Base-by-base conservation (phyloP, 2,329 filamentous ascomycete genomes). In the Dactylellina parvicollis region DNA sequence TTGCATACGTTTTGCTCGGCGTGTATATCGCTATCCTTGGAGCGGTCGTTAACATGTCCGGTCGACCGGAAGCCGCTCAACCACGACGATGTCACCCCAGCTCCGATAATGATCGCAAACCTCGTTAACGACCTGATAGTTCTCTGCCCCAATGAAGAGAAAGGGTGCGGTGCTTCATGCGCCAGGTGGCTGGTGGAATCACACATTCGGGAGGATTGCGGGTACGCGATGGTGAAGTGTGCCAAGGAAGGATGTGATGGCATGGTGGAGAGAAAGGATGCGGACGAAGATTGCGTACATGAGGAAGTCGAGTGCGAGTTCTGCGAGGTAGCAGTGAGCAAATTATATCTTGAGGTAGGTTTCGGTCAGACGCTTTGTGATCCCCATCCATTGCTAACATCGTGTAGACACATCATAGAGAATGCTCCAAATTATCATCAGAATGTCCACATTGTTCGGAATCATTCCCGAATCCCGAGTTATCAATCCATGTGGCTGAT, bases 1-100 rank as follows among this genome's bases (percentile, higher is more conserved):
- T 86, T 88, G 67, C 88, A 90, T 78, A 87, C 86, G 10, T 90
- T 90, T 78, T 90, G 88, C 77, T 83, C 84, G 56, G 81, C 82
- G 3, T 90, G 88, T 77, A 76, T 78, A 36, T 73, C 77, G 16
- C 65, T 69, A 22, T 77, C 77, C n/a, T 70, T 78, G 22, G 76
- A 78, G 20, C 72, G 74, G 20, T 76, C 75, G 38, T 47, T 50
- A 14, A 76, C 77, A 30, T 78, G 77, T 24, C 77, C 77, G 4
- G 75, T 78, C 26, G 77, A 78, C 73, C 76, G 77, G 26, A 77
- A 75, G 30, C 75, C 76, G n/a, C 34, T 78, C 36, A 75, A 60
- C n/a, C 56, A 71, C 20, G 76, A 76, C 34, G 76, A 75, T 57
- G 75, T 78, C 26, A 75, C 76, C 14, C 69, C 76, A n/a, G 80